Evolutionary conservation across 495 filamentous ascomycete genomes (phyloP).

Genomic region (Penicillium herquei): DNA sequence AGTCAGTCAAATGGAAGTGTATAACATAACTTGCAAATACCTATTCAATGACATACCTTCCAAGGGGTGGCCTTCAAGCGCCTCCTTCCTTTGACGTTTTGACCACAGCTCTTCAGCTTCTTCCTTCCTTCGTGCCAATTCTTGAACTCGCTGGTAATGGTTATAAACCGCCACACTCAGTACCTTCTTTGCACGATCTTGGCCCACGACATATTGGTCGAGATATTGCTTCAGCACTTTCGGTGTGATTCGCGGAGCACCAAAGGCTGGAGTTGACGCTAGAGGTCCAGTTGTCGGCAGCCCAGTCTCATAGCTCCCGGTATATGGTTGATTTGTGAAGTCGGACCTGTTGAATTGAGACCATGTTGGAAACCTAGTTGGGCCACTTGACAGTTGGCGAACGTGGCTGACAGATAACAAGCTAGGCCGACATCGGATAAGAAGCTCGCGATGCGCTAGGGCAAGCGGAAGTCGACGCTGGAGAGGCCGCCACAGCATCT

Average conservation of each 20-base stretch:
- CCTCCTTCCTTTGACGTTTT: slow-evolving; percentile 48
- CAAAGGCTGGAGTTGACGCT: slow-evolving; percentile 55
- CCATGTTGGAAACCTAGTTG: slow-evolving; percentile 33
- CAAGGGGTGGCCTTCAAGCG: slow-evolving; percentile 47
- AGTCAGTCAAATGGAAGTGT: not conserved
- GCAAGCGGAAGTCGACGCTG: slow-evolving; percentile 19
- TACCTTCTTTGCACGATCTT: slow-evolving; percentile 94
- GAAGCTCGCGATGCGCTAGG: slow-evolving; percentile 11
- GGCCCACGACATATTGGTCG: slow-evolving; percentile 94
- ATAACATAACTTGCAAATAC: not conserved
- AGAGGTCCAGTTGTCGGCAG: slow-evolving; percentile 59
- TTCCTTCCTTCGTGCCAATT: slow-evolving; percentile 72
- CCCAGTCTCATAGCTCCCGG: slow-evolving; percentile 72
- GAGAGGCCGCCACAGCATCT: slow-evolving; percentile 23
- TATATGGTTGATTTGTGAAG: slow-evolving; percentile 65
- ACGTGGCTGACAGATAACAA: slow-evolving; percentile 4
- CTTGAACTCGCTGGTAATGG: slow-evolving; percentile 87
- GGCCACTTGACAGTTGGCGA: slow-evolving; percentile 29
- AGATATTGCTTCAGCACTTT: slow-evolving; percentile 82
- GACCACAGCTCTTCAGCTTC: slow-evolving; percentile 64
- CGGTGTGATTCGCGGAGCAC: slow-evolving; percentile 75
- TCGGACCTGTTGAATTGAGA: slow-evolving; percentile 63
- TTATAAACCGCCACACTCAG: slow-evolving; percentile 94
- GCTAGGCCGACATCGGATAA: slow-evolving; percentile 18
- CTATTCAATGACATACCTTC: slow-evolving; percentile 47